A percentile compares a stretch with the other conserved stretches of the same genome.
Conservation (phyloP, 257 asterid genomes). For the Buddleja alternifolia region DNA sequence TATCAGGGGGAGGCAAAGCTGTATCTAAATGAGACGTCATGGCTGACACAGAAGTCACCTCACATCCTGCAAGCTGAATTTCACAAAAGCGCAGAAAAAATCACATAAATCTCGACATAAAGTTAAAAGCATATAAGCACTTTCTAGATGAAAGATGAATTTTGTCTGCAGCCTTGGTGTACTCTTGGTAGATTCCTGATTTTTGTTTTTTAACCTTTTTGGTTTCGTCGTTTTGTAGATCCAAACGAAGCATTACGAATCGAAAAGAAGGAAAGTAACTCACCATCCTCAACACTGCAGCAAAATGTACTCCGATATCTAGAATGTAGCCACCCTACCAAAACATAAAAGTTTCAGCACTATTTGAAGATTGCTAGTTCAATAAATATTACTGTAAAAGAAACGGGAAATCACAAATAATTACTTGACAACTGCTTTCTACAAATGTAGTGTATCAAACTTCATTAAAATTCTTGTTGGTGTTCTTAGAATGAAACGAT, state of each 20-base stretch:
- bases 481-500: not conserved
- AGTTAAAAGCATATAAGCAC: no score
- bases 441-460: not conserved
- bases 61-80: constrained; percentile 63
- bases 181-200: no score
- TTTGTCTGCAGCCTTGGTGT: no score
- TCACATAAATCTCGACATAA: not conserved
- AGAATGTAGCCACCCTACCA: constrained; percentile 80
- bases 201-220: no score
- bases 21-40: constrained; percentile 61
- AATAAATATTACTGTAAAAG: not conserved
- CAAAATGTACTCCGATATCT: constrained; percentile 75
- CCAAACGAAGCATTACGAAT: no score
- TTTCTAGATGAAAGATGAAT: no score
- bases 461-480: not conserved
- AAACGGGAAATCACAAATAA: not conserved
- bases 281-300: constrained; percentile 77
- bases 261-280: constrained; percentile 14
- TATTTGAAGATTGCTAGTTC: not conserved
- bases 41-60: constrained; percentile 62
- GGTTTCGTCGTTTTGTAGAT: no score
- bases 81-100: not conserved
- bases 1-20: constrained; percentile 73
- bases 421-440: not conserved
- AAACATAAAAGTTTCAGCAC: constrained; percentile 1